phyloP scores from a whole-genome alignment of 257 asterid genomes.

The Plantago elongata region DNA sequence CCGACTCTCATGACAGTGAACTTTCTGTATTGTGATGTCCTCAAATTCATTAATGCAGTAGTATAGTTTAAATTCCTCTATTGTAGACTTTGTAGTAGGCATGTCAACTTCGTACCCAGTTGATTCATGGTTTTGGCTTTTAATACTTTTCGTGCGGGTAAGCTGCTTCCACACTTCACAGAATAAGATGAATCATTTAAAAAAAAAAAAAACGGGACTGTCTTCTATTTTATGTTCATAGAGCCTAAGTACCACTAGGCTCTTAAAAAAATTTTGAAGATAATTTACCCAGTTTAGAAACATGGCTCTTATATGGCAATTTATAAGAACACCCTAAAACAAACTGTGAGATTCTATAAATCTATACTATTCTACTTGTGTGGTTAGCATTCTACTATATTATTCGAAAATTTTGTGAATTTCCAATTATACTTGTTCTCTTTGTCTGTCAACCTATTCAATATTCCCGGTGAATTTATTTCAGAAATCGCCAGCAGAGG shows the following conservation, averaged over 20 bases:
- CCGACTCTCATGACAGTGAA: neutral
- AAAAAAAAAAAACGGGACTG: neutral
- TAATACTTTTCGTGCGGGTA: neutral
- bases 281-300: no score
- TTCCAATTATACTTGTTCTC: slow-evolving; percentile 3
- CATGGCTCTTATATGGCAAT: neutral
- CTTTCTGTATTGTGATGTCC: neutral
- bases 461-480: slow-evolving; percentile 13
- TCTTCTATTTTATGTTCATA: neutral
- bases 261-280: no score
- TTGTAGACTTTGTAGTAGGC: neutral
- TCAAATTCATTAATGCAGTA: neutral
- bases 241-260: no score
- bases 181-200: neutral
- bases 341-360: neutral
- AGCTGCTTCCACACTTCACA: neutral
- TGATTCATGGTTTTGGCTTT: neutral
- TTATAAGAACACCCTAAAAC: neutral
- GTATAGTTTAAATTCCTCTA: neutral
- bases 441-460: slow-evolving; percentile 1
- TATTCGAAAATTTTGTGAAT: neutral
- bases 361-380: neutral
- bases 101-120: neutral
- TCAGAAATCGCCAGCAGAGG: slow-evolving; percentile 92
- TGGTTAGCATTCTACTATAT: slow-evolving; percentile 1